Conservation (phyloP, 2,329 filamentous ascomycete species). For the Penicillium sp. region DNA sequence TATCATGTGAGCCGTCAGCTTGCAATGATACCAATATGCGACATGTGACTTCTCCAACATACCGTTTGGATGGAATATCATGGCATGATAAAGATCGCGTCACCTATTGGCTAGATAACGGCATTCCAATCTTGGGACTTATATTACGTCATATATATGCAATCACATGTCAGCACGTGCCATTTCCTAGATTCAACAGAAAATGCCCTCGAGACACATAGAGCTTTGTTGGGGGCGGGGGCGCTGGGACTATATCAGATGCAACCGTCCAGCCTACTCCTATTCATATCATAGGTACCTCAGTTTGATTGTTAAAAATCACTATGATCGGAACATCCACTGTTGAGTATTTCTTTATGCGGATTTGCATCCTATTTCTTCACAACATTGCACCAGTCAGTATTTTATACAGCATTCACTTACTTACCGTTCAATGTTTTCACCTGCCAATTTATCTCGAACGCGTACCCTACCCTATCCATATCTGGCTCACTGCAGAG, state of each 20-base stretch:
- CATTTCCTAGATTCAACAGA: too few species aligned
- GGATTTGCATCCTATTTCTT: conserved; percentile 48
- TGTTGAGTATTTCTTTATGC: conserved; percentile 42
- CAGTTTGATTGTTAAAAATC: background rate
- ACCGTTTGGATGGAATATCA: background rate
- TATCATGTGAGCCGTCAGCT: too few species aligned
- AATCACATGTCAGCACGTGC: conserved; percentile 1
- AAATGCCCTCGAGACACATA: too few species aligned
- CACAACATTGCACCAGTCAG: conserved; percentile 52
- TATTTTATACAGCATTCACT: conserved; percentile 45
- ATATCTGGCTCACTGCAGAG: conserved; percentile 52
- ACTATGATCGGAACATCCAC: conserved; percentile 43
- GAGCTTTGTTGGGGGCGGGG: too few species aligned
- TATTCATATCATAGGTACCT: background rate
- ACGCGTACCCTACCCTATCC: conserved; percentile 33
- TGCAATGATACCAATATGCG: too few species aligned
- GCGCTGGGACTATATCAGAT: too few species aligned
- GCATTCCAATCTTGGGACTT: conserved; percentile 2
- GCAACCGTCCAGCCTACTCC: too few species aligned
- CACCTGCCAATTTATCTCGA: conserved; percentile 32
- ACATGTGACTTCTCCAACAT: too few species aligned
- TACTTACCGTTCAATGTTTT: conserved; percentile 19
- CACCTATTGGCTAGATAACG: conserved; percentile 6
- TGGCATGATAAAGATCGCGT: conserved; percentile 7
- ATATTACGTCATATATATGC: conserved; percentile 8